Conservation (phyloP, 2,329 filamentous ascomycete genomes). For the Cladosporium sphaerospermum region DNA sequence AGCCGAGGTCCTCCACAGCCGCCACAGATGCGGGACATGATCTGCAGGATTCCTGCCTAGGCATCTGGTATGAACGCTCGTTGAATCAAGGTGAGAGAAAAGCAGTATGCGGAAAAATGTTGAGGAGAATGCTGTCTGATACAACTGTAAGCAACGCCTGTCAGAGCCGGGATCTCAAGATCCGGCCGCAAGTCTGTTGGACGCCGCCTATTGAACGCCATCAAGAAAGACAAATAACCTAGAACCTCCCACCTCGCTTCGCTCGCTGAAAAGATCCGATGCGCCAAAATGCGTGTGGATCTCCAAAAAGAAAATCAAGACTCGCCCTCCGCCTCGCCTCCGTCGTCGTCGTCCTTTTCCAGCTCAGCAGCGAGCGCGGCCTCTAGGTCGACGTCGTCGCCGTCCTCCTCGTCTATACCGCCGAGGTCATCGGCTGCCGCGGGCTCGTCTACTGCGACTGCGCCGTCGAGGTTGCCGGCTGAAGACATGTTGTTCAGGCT, state of each 20-base stretch:
- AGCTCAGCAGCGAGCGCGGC: constrained; percentile 45
- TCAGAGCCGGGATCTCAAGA: too few relatives aligned
- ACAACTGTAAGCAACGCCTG: constrained; percentile 1
- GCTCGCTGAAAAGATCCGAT: neutral
- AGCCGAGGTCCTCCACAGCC: constrained; percentile 11
- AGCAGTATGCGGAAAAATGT: neutral
- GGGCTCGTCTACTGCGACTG: constrained; percentile 37
- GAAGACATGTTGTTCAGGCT: constrained; percentile 40
- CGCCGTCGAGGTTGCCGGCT: constrained; percentile 23
- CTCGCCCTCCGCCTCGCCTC: constrained; percentile 13
- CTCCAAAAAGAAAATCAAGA: neutral
- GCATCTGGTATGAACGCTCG: neutral
- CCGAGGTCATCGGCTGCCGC: constrained; percentile 34
- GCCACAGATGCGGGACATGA: neutral
- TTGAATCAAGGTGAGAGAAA: neutral
- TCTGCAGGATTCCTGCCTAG: neutral
- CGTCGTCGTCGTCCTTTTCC: constrained; percentile 33
- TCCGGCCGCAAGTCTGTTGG: too few relatives aligned
- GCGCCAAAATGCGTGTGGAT: neutral
- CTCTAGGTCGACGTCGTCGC: constrained; percentile 48
- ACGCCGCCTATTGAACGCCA: too few relatives aligned
- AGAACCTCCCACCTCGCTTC: neutral
- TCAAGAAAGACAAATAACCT: too few relatives aligned
- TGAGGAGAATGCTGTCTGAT: neutral
- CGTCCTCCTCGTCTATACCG: constrained; percentile 15